phyloP scores from a whole-genome alignment of 1,284 basidiomycete genomes.

The Athelia psychrophila region DNA sequence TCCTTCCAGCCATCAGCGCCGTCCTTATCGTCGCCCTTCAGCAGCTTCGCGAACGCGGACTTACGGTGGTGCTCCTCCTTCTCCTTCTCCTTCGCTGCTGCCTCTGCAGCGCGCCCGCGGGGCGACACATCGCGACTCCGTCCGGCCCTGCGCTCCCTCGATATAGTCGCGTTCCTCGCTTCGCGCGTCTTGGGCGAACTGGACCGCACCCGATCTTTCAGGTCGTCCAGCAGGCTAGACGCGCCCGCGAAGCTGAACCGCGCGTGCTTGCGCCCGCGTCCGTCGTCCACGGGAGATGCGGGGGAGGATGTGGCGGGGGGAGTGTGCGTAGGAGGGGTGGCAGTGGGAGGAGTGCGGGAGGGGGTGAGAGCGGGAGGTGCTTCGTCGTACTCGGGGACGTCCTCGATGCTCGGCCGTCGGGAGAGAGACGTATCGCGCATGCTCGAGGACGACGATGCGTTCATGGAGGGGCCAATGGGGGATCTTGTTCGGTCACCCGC shows the following conservation, averaged over 20 bases:
- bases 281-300: conserved; percentile 9
- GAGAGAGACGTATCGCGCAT: conserved; percentile 17
- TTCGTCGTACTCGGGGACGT: conserved; percentile 27
- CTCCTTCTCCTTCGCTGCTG: conserved; percentile 22
- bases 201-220: conserved; percentile 41
- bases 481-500: neutral
- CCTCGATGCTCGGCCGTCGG: conserved; percentile 36
- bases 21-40: conserved; percentile 44
- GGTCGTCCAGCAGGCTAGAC: conserved; percentile 33
- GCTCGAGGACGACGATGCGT: conserved; percentile 19
- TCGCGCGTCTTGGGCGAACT: conserved; percentile 27
- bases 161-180: conserved; percentile 11
- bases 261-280: conserved; percentile 31
- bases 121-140: conserved; percentile 11
- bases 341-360: conserved; percentile 1
- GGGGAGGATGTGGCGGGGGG: conserved; percentile 1
- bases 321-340: neutral
- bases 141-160: conserved; percentile 9
- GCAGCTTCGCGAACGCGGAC: conserved; percentile 31
- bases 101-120: conserved; percentile 17
- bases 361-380: neutral
- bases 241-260: conserved; percentile 36
- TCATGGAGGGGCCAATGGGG: neutral
- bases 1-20: conserved; percentile 79
- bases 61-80: conserved; percentile 14